Percentiles rank a stretch among this genome's conserved stretches.
phyloP scores from a whole-genome alignment of 2,329 filamentous ascomycete species.

The Sphaerulina populicola region DNA sequence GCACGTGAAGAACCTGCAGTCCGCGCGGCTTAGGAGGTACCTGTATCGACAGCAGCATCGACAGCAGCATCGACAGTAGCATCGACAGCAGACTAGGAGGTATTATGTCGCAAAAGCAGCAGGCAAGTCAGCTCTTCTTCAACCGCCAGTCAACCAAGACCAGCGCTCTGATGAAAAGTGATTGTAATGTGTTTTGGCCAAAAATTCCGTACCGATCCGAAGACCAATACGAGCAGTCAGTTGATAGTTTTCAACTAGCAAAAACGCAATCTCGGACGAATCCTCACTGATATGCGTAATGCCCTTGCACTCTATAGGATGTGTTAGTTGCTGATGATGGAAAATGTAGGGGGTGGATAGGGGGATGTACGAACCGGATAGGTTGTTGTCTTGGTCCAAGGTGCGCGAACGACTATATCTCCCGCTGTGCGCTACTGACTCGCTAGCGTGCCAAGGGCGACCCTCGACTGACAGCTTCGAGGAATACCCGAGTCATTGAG shows the following conservation, averaged over 20 bases:
- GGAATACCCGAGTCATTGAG: too few relatives aligned
- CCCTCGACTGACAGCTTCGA: too few relatives aligned
- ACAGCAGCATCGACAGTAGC: too few relatives aligned
- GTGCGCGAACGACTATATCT: too few relatives aligned
- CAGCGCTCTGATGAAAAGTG: not conserved
- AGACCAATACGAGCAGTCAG: slow-evolving; percentile 67
- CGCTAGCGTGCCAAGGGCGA: not conserved
- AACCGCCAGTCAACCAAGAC: not conserved
- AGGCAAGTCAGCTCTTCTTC: not conserved
- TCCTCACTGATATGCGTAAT: slow-evolving; percentile 79
- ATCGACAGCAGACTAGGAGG: too few relatives aligned
- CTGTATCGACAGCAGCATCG: too few relatives aligned
- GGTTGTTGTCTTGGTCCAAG: not conserved
- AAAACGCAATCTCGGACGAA: slow-evolving; percentile 79
- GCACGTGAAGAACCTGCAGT: too few relatives aligned
- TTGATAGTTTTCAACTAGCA: slow-evolving; percentile 83
- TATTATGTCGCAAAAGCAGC: not conserved
- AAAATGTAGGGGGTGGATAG: not conserved
- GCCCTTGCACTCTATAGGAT: slow-evolving; percentile 67
- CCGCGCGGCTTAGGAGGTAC: too few relatives aligned
- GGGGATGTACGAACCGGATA: not conserved
- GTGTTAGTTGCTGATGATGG: slow-evolving; percentile 30
- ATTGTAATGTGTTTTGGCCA: slow-evolving; percentile 38
- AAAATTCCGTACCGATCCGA: slow-evolving; percentile 71
- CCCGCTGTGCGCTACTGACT: not conserved